A percentile compares a stretch with the other conserved stretches of the same genome.
These are phyloP conservation scores for Nectriaceae sp. DNA, from an alignment of 2,329 filamentous ascomycete species.

Conservation along the genomic window DNA sequence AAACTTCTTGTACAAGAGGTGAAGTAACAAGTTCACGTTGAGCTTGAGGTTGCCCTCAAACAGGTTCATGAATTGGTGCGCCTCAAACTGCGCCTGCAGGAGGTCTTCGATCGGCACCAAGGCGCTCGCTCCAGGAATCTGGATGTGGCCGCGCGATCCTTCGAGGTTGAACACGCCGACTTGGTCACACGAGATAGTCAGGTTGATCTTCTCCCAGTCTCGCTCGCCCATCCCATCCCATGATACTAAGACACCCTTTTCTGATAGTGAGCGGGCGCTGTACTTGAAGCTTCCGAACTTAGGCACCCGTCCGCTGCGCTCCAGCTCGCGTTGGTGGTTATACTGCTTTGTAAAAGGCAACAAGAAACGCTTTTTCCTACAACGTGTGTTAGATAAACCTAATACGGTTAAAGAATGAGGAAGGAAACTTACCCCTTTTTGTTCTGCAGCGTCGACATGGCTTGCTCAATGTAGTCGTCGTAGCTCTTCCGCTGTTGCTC, in stretches of 20 bases:
- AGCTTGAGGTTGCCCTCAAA: conserved; percentile 85
- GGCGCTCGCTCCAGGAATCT: conserved; percentile 91
- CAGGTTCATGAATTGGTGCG: conserved; percentile 92
- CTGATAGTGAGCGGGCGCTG: conserved; percentile 81
- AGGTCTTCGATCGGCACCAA: conserved; percentile 89
- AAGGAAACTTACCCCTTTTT: conserved; percentile 74
- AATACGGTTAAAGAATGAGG: neutral
- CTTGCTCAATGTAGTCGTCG: conserved; percentile 98
- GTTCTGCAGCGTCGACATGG: conserved; percentile 94
- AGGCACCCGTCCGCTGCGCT: conserved; percentile 87
- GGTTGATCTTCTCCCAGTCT: conserved; percentile 89
- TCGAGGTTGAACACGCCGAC: conserved; percentile 94
- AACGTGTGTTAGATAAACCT: conserved; percentile 16
- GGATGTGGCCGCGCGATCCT: conserved; percentile 87
- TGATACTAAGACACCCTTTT: conserved; percentile 92
- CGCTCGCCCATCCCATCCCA: conserved; percentile 82
- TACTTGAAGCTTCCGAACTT: conserved; percentile 99
- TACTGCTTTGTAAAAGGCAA: conserved; percentile 98
- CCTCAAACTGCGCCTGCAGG: conserved; percentile 95
- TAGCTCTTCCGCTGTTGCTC: conserved; percentile 96
- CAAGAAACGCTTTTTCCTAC: conserved; percentile 84
- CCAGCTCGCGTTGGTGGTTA: conserved; percentile 95
- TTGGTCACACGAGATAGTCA: conserved; percentile 92
- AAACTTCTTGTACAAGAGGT: conserved; percentile 98
- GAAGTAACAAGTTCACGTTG: conserved; percentile 95